A percentile compares a stretch with the other conserved stretches of the same genome.
Evolutionary conservation across 148 eudicot species (phyloP).

Genomic region (Cornus florida): DNA sequence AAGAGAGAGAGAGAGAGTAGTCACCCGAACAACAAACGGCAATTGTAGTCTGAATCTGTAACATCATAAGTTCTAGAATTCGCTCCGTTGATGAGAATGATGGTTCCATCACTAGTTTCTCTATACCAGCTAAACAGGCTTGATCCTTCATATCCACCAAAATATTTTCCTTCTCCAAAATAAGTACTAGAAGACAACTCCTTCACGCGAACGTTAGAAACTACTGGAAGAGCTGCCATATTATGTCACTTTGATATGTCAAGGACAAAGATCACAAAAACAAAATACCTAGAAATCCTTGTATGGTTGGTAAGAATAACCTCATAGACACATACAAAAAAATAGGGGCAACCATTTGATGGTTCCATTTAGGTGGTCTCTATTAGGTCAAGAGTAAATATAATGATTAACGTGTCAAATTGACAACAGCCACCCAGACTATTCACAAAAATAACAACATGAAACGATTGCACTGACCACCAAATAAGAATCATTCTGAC

Average conservation of each 20-base stretch:
- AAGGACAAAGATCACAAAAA: not conserved
- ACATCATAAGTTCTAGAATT: conserved; percentile 73
- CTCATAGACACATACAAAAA: not conserved
- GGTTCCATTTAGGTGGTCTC: conserved; percentile 7
- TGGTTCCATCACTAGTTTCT: conserved; percentile 68
- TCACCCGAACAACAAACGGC: conserved; percentile 91
- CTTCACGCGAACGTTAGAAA: conserved; percentile 58
- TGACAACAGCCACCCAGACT: not conserved
- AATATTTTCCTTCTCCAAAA: conserved; percentile 84
- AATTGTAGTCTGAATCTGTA: conserved; percentile 85
- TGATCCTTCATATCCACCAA: conserved; percentile 92
- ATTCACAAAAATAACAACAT: not conserved
- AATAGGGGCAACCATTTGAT: not conserved
- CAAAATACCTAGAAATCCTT: conserved; percentile 1
- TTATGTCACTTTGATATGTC: conserved; percentile 18
- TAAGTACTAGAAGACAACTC: conserved; percentile 49
- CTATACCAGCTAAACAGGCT: conserved; percentile 96
- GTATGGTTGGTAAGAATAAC: not conserved
- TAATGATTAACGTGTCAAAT: not conserved
- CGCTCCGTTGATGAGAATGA: conserved; percentile 65
- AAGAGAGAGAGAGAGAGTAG: conserved; percentile 8
- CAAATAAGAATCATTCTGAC: not conserved
- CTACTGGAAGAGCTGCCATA: conserved; percentile 76
- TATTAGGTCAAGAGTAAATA: not conserved
- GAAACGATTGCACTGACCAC: not conserved